Base-by-base conservation (phyloP, 2,329 filamentous ascomycete species). In the Capronia americana region DNA sequence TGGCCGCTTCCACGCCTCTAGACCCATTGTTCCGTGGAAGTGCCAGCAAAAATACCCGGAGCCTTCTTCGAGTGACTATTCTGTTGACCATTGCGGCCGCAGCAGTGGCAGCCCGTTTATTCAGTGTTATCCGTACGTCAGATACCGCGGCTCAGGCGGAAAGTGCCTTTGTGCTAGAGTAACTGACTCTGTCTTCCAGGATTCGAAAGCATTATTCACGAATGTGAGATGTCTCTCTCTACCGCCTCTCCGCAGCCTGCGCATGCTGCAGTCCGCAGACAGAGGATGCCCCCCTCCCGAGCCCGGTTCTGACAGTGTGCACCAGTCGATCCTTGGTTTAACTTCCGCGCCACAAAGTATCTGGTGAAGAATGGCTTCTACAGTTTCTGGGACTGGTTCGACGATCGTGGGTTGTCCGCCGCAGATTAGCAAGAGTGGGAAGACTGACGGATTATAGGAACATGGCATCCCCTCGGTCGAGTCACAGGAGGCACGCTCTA, bases 371-470 rank as follows among this genome's bases (percentile, higher is more conserved):
- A 99, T 88, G 95, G 95, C 75, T 98, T 99, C 83, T 96, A 97
- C 81, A 93, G 91, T 80, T 99, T 99, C 79, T 99, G 95, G 95
- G 94, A 99, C 80, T 99, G 95, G 95, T 99, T 99, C 77, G 95
- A 99, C 81, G 95, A 99, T 84, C 90, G 95, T 90, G 66, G 61
- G 63, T 70, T 62, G 57, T 65, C 58, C 38, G 20, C n/a, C 7
- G 14, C 11, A 4, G 7, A 11, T 23, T 32, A 14, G 28, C 34
- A 56, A 56, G 41, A 48, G 56, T 34, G 55, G 44, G 32, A 20
- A 68, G 64, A 64, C 57, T 68, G 61, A 68, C 57, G 58, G 70
- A 59, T 70, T 57, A 48, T 44, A 89, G 88, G 87, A 84, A 99
- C 95, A 88, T 99, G 95, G 95, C 94, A 99, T 81, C 95, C 95